Base-by-base conservation (phyloP, 805 yeast genomes). In the Candida insectorum region DNA sequence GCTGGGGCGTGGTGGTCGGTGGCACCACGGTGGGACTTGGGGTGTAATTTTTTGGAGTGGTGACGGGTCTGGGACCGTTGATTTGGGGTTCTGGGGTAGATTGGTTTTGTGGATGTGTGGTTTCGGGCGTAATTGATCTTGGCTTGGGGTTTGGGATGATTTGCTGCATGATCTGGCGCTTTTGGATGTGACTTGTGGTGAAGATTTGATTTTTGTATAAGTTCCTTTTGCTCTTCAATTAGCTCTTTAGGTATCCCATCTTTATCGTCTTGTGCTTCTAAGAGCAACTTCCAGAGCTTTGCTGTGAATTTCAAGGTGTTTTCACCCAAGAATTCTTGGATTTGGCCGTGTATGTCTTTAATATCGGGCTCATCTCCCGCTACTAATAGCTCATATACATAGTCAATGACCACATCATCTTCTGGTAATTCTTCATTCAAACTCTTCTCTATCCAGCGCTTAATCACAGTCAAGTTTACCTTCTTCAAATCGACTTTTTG, bases 341-440 rank as follows among this genome's bases (percentile, higher is more conserved):
- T 41, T 33, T 75, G 78, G 8, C 51, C 38, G 28, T 65, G 64
- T 16, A 75, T 58, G 8, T 54, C 56, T 19, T 56, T 53, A n/a
- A 71, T 64, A 33, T 63, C 60, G 0, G 73, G 69, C 12, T 42
- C 38, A 6, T 56, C 63, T 6, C 52, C 59, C 9, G 50, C 53
- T 3, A 44, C 36, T 16, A 75, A 47, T 28, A 75, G 48, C 45
- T 75, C 77, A 30, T 52, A 50, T 4, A 69, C 48, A 35, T 70
- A 73, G 24, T 69, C 77, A 3, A 60, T 54, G 5, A 69, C 58
- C 3, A 75, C 65, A 16, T 75, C 81, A 42, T 75, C 81, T 28
- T 71, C 77, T 0, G 75, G 75, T 9, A 73, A 47, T 8, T 58
- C 49, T 28, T 56, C 47, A 11, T 58, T 49, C 6, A 73, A 47